Conservation (phyloP, 441 rosid species). For the Melastoma candidum region DNA sequence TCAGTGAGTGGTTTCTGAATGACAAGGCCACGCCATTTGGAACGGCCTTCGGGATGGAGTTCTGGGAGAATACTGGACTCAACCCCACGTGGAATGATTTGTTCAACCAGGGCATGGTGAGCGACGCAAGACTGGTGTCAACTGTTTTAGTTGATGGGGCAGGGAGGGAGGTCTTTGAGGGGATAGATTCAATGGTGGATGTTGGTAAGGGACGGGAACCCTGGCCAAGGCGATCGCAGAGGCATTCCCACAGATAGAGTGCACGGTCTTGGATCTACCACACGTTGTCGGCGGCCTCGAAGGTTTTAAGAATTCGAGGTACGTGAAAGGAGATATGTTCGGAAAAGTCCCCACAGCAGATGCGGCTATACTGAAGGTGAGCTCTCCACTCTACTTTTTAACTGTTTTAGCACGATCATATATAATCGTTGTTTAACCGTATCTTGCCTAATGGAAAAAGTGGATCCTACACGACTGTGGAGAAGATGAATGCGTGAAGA, state of each 20-base stretch:
- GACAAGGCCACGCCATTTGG: not conserved
- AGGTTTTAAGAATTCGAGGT: not conserved
- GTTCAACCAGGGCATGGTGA: conserved; percentile 1
- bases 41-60: not conserved
- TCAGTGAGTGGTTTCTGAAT: not conserved
- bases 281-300: not conserved
- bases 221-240: not conserved
- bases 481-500: conserved; percentile 1
- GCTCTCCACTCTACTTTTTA: not conserved
- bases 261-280: not conserved
- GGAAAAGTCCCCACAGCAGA: not conserved
- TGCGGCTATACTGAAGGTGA: not conserved
- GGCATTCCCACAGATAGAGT: not conserved
- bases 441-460: not conserved
- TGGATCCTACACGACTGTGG: conserved; percentile 2
- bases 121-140: not conserved
- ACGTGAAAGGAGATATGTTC: not conserved
- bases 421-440: too few relatives aligned
- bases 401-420: too few relatives aligned
- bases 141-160: not conserved
- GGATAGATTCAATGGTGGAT: not conserved
- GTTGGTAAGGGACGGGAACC: not conserved
- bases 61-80: not conserved
- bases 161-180: not conserved
- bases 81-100: not conserved